Evolutionary conservation across 441 rosid genomes (phyloP).

Genomic region (Raphanus hybrid): DNA sequence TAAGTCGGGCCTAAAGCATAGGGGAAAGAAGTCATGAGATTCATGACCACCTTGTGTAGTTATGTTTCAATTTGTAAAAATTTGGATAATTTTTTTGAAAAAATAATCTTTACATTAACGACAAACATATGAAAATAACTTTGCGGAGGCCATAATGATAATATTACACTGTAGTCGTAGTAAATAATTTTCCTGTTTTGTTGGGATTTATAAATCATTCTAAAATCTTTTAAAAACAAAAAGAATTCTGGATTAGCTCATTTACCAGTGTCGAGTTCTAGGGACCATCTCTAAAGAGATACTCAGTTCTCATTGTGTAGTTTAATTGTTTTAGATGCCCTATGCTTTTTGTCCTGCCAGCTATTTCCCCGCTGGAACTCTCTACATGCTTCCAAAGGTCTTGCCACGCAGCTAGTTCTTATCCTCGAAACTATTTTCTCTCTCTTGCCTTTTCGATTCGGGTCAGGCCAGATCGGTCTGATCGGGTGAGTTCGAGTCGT

Average conservation of each 20-base stretch:
- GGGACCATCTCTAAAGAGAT: constrained; percentile 37
- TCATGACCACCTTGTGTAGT: neutral
- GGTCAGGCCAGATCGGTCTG: neutral
- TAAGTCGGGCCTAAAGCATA: neutral
- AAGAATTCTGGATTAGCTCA: neutral
- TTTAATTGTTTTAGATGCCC: constrained; percentile 10
- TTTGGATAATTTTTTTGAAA: neutral
- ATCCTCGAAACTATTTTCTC: constrained; percentile 4
- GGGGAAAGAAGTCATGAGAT: neutral
- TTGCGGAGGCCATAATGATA: neutral
- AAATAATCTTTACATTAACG: neutral
- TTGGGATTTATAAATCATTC: neutral
- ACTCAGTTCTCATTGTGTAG: constrained; percentile 15
- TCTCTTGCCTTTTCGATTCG: neutral
- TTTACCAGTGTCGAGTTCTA: neutral
- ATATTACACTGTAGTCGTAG: neutral
- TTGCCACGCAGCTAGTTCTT: constrained; percentile 21
- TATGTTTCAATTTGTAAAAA: neutral
- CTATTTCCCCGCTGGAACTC: constrained; percentile 29
- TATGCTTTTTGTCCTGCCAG: constrained; percentile 26
- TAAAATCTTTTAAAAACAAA: neutral
- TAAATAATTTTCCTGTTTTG: neutral
- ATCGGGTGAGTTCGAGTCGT: neutral
- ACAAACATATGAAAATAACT: neutral
- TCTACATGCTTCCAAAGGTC: constrained; percentile 33